Conservation (phyloP, 805 yeast genomes). For the Candida piceae region DNA sequence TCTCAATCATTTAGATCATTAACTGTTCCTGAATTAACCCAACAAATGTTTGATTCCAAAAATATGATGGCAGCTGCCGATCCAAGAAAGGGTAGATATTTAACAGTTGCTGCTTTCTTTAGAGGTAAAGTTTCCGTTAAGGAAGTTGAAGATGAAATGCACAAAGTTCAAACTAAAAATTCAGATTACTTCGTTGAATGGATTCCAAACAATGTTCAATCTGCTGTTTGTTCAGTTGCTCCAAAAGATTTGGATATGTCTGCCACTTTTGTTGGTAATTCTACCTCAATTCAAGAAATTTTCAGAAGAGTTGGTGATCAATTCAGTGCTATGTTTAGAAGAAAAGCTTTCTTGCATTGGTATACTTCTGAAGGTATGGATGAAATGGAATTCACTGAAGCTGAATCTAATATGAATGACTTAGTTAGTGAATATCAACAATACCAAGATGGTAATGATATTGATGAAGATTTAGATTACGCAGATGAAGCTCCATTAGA, state of each 20-base stretch:
- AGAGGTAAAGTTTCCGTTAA: conserved; percentile 89
- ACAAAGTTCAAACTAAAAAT: conserved; percentile 74
- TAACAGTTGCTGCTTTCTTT: conserved; percentile 91
- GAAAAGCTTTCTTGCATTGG: conserved; percentile 96
- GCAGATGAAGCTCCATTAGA: conserved; percentile 61
- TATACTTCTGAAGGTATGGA: conserved; percentile 96
- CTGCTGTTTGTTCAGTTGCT: conserved; percentile 88
- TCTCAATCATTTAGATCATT: conserved; percentile 79
- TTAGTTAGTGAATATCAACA: conserved; percentile 87
- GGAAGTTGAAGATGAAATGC: conserved; percentile 93
- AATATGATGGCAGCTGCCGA: conserved; percentile 96
- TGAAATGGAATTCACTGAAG: conserved; percentile 89
- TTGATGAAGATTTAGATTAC: conserved; percentile 70
- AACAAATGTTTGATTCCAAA: conserved; percentile 86
- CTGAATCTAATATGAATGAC: conserved; percentile 87
- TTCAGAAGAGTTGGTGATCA: conserved; percentile 87
- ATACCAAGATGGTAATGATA: conserved; percentile 77
- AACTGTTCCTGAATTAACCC: conserved; percentile 87
- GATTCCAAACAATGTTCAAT: conserved; percentile 94
- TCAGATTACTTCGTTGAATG: conserved; percentile 85
- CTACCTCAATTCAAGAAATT: conserved; percentile 87
- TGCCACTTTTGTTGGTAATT: conserved; percentile 90
- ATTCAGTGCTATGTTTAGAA: conserved; percentile 87
- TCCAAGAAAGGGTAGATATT: conserved; percentile 84
- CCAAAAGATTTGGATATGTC: conserved; percentile 83